phyloP scores from a whole-genome alignment of 202 grass and related monocot genomes.

The Brachypodium distachyon region DNA sequence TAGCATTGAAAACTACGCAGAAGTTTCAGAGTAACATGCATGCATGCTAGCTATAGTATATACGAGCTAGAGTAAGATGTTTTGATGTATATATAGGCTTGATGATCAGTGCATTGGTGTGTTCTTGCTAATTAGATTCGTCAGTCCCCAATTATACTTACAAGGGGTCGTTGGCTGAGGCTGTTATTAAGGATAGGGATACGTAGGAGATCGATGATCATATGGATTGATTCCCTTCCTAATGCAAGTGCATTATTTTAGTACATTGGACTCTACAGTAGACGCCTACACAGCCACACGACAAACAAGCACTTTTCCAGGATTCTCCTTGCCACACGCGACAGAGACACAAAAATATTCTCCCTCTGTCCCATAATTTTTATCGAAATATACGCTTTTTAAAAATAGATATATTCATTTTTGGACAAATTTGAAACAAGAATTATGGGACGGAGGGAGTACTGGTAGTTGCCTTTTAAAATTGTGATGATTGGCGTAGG shows the following conservation, averaged over 20 bases:
- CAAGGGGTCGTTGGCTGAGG: background rate
- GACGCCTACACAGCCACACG: conserved; percentile 15
- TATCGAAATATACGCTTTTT: background rate
- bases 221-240: background rate
- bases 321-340: background rate
- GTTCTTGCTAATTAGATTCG: background rate
- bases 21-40: background rate
- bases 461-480: no score
- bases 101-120: background rate
- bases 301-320: conserved; percentile 43
- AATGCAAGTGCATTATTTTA: background rate
- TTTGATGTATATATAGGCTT: background rate
- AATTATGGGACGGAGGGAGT: no score
- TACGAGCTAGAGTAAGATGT: no score
- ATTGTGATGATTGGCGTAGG: no score
- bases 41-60: background rate
- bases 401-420: no score
- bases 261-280: background rate
- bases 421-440: no score
- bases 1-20: background rate
- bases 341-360: background rate
- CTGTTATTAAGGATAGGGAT: background rate
- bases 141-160: background rate
- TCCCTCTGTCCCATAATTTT: background rate
- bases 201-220: background rate